phyloP scores from a whole-genome alignment of 2,329 filamentous ascomycete species.

The Fusarium sp. region DNA sequence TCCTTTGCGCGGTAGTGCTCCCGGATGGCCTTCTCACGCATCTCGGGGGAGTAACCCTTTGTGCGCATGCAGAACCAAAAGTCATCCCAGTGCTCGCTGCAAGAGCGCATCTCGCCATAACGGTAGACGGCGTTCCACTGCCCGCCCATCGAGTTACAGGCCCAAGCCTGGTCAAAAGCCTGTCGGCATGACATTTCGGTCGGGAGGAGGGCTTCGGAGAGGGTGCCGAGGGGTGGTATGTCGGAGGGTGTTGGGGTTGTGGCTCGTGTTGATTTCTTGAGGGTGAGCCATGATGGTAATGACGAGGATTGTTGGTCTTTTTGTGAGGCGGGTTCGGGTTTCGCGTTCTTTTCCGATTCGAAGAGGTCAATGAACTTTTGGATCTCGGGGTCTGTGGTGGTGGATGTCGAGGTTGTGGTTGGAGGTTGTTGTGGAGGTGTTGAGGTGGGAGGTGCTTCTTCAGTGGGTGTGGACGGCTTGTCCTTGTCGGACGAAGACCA shows the following conservation, averaged over 20 bases:
- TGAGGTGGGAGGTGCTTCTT: slow-evolving; percentile 39
- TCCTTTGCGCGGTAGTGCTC: slow-evolving; percentile 77
- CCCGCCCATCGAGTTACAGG: slow-evolving; percentile 91
- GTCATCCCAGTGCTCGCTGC: slow-evolving; percentile 88
- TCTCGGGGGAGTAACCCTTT: slow-evolving; percentile 69
- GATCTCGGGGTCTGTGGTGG: slow-evolving; percentile 62
- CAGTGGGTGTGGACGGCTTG: slow-evolving; percentile 41
- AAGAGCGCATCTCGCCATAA: slow-evolving; percentile 80
- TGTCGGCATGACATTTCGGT: slow-evolving; percentile 88
- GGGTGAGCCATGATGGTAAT: slow-evolving; percentile 50
- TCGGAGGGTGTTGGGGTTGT: slow-evolving; percentile 36
- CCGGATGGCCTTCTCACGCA: slow-evolving; percentile 71
- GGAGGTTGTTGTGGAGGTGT: slow-evolving; percentile 31
- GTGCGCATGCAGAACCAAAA: slow-evolving; percentile 99
- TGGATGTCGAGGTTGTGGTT: slow-evolving; percentile 25
- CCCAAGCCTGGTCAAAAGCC: slow-evolving; percentile 93
- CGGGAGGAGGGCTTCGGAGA: slow-evolving; percentile 79
- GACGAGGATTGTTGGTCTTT: slow-evolving; percentile 46
- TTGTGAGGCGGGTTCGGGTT: slow-evolving; percentile 34
- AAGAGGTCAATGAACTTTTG: slow-evolving; percentile 66
- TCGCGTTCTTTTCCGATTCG: slow-evolving; percentile 48
- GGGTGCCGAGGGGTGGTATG: slow-evolving; percentile 52
- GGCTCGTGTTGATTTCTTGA: slow-evolving; percentile 46
- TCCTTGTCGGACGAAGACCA: slow-evolving; percentile 58
- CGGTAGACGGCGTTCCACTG: slow-evolving; percentile 95